phyloP scores from a whole-genome alignment of 1,284 basidiomycete species.

The Naganishia albida region DNA sequence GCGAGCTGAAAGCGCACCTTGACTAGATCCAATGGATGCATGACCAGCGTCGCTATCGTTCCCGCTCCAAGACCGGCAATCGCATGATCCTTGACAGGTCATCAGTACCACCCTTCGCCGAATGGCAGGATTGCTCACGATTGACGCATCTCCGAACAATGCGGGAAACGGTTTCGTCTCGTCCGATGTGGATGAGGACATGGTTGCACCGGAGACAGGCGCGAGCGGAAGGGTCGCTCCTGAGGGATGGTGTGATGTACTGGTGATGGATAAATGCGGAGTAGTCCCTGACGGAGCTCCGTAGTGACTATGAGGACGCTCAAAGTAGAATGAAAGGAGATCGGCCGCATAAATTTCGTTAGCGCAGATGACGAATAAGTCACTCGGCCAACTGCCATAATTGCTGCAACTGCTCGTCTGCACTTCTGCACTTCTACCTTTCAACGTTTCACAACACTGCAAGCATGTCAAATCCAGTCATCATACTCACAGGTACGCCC shows the following conservation, averaged over 20 bases:
- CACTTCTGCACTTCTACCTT: too few relatives aligned
- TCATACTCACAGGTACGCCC: constrained; percentile 45
- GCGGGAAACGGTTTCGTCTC: constrained; percentile 35
- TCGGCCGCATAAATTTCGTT: constrained; percentile 21
- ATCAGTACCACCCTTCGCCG: not conserved
- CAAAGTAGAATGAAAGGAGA: constrained; percentile 1
- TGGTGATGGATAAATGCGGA: not conserved
- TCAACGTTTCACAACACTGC: not conserved
- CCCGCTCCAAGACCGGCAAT: constrained; percentile 91
- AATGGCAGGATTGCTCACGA: constrained; percentile 39
- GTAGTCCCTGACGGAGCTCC: not conserved
- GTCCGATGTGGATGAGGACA: constrained; percentile 2
- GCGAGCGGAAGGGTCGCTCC: not conserved
- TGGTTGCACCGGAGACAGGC: not conserved
- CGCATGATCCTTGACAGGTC: constrained; percentile 70
- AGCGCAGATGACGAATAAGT: constrained; percentile 26
- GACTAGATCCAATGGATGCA: constrained; percentile 96
- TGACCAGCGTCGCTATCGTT: constrained; percentile 86
- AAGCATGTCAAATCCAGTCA: constrained; percentile 39
- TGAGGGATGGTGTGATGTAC: not conserved
- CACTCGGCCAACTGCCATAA: not conserved
- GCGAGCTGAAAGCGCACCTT: constrained; percentile 96
- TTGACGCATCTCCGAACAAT: constrained; percentile 51
- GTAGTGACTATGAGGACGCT: not conserved
- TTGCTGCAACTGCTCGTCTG: too few relatives aligned